Evolutionary conservation across 2,329 filamentous ascomycete genomes (phyloP).

Genomic region (Fusarium chlamydosporum): DNA sequence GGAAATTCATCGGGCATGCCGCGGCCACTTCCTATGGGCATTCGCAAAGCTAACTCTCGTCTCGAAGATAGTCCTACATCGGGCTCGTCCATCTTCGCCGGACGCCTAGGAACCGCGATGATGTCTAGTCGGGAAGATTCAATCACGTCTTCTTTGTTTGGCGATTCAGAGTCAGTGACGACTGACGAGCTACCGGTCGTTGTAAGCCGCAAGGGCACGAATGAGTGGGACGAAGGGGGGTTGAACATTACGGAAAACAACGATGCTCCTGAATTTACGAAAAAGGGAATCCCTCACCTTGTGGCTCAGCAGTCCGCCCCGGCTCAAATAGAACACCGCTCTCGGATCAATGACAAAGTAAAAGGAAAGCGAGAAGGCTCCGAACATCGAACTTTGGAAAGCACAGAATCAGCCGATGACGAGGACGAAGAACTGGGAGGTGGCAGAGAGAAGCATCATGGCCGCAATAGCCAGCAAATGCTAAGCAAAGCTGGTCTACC

Average conservation of each 20-base stretch:
- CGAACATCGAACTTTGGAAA: constrained; percentile 80
- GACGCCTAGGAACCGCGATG: constrained; percentile 80
- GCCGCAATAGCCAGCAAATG: constrained; percentile 58
- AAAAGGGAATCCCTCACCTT: constrained; percentile 66
- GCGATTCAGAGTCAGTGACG: constrained; percentile 83
- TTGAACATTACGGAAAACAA: constrained; percentile 78
- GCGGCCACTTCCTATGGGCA: constrained; percentile 72
- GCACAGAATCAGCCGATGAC: constrained; percentile 89
- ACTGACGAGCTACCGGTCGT: constrained; percentile 84
- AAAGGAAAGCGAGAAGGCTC: constrained; percentile 80
- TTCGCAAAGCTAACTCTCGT: constrained; percentile 74
- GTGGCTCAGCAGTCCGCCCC: constrained; percentile 76
- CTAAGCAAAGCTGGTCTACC: constrained; percentile 70
- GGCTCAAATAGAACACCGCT: constrained; percentile 67
- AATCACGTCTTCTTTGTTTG: constrained; percentile 88
- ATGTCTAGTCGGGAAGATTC: constrained; percentile 89
- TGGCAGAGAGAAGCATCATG: constrained; percentile 61
- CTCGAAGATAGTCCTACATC: constrained; percentile 88
- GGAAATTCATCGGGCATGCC: constrained; percentile 63
- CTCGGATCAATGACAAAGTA: constrained; percentile 79
- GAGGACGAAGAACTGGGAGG: constrained; percentile 90
- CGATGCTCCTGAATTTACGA: constrained; percentile 53
- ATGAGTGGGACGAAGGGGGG: constrained; percentile 84
- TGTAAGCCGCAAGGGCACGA: constrained; percentile 78
- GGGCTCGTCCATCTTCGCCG: constrained; percentile 78